Evolutionary conservation across 805 yeast species (phyloP).

Genomic region (Suhomyces tanzawaensis): DNA sequence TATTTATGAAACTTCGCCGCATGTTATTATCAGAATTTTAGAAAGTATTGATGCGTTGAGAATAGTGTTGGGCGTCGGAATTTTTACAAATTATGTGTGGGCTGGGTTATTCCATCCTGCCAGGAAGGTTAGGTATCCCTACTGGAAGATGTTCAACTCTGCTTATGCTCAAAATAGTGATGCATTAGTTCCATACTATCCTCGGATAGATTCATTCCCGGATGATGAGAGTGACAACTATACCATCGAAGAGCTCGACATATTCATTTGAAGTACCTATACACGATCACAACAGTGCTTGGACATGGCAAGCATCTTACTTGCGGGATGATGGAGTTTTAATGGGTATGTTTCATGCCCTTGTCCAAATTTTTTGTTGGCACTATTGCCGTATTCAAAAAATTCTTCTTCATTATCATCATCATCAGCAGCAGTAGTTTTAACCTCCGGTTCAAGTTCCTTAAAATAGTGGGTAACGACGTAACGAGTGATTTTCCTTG

Average conservation of each 20-base stretch:
- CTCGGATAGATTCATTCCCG: slow-evolving; percentile 43
- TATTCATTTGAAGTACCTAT: slow-evolving; percentile 34
- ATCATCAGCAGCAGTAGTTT: no score
- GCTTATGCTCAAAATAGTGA: slow-evolving; percentile 75
- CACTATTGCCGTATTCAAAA: not conserved
- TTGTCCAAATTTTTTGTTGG: no score
- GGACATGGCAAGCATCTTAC: not conserved
- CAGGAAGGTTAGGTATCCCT: slow-evolving; percentile 74
- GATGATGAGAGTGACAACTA: slow-evolving; percentile 21
- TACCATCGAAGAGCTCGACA: slow-evolving; percentile 52
- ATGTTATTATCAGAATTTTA: slow-evolving; percentile 77
- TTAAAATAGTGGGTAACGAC: slow-evolving; percentile 38
- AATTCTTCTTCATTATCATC: not conserved
- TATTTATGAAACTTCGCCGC: slow-evolving; percentile 92
- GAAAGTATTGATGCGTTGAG: slow-evolving; percentile 78
- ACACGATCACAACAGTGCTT: slow-evolving; percentile 1
- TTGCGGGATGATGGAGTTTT: not conserved
- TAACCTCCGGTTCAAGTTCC: slow-evolving; percentile 8
- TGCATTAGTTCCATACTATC: slow-evolving; percentile 80
- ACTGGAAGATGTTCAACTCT: slow-evolving; percentile 79
- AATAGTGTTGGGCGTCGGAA: slow-evolving; percentile 71
- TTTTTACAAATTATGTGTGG: slow-evolving; percentile 72
- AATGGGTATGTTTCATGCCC: no score
- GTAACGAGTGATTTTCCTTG: slow-evolving; percentile 49
- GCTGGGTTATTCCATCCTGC: slow-evolving; percentile 95